phyloP scores from a whole-genome alignment of 2,329 filamentous ascomycete species.

The Exophiala viscosa region DNA sequence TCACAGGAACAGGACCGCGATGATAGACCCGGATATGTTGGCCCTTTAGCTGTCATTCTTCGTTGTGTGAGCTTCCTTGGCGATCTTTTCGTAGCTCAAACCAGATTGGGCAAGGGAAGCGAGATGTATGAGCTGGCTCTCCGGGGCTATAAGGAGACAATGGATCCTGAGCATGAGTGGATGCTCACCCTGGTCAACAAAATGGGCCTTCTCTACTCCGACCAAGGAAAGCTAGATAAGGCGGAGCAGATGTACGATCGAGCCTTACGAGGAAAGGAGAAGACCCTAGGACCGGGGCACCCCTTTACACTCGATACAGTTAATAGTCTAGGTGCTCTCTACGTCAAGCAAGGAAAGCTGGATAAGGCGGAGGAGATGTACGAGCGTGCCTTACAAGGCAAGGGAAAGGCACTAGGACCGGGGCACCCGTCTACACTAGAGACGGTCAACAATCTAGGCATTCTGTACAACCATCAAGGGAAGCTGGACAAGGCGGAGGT shows the following conservation, averaged over 20 bases:
- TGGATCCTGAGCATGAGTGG: neutral
- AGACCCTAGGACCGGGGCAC: constrained; percentile 26
- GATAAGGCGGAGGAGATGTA: constrained; percentile 29
- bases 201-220: neutral
- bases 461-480: constrained; percentile 27
- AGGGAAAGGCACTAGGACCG: constrained; percentile 25
- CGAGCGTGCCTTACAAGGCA: constrained; percentile 26
- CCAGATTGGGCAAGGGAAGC: constrained; percentile 28
- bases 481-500: constrained; percentile 29
- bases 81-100: constrained; percentile 25
- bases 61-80: constrained; percentile 25
- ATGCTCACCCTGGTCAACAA: neutral
- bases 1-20: constrained; percentile 1
- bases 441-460: constrained; percentile 30
- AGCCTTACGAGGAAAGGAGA: constrained; percentile 26
- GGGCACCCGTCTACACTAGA: constrained; percentile 25
- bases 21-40: constrained; percentile 18
- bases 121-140: constrained; percentile 27
- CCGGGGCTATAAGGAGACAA: constrained; percentile 18
- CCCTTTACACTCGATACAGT: constrained; percentile 24
- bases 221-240: constrained; percentile 17
- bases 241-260: constrained; percentile 28
- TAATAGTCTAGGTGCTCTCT: constrained; percentile 30
- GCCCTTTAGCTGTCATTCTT: constrained; percentile 21
- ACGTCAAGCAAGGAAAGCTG: constrained; percentile 27